Conservation (phyloP, 2,329 filamentous ascomycete genomes). For the Clonostachys chloroleuca region DNA sequence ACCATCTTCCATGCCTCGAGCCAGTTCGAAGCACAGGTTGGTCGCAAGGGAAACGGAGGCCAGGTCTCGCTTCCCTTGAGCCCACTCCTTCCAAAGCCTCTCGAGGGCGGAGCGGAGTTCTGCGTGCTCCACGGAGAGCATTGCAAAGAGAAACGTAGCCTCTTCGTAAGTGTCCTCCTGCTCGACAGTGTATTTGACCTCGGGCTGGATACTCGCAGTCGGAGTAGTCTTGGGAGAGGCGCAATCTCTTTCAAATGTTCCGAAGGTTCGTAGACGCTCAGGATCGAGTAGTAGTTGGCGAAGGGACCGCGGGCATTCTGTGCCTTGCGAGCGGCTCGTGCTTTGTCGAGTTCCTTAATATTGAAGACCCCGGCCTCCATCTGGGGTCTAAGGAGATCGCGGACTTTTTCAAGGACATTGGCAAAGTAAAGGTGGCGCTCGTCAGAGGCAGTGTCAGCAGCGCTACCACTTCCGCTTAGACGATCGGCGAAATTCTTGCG, state of each 20-base stretch:
- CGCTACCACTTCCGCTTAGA: not conserved
- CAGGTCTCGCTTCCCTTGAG: conserved; percentile 4
- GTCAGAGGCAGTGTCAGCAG: not conserved
- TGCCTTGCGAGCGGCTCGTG: not conserved
- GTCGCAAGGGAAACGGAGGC: conserved; percentile 10
- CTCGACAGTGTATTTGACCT: not conserved
- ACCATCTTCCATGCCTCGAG: conserved; percentile 29
- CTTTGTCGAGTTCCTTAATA: not conserved
- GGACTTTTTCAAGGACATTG: conserved; percentile 10
- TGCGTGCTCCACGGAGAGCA: conserved; percentile 5
- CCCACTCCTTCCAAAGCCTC: conserved; percentile 6
- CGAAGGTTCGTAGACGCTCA: not conserved
- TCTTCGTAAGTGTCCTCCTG: not conserved
- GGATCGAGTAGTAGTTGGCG: not conserved
- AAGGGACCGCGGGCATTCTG: not conserved
- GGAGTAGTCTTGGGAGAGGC: not conserved
- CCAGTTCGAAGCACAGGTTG: conserved; percentile 11
- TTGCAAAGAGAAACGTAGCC: not conserved
- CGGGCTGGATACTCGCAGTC: not conserved
- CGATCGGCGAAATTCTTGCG: not conserved
- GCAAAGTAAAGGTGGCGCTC: conserved; percentile 9
- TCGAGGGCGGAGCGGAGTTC: conserved; percentile 3
- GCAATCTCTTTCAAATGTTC: not conserved
- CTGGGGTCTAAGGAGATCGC: conserved; percentile 7
- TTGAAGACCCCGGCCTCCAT: conserved; percentile 4